Evolutionary conservation across 73 alveolate species (phyloP).

Genomic region (Blepharisma stoltei): DNA sequence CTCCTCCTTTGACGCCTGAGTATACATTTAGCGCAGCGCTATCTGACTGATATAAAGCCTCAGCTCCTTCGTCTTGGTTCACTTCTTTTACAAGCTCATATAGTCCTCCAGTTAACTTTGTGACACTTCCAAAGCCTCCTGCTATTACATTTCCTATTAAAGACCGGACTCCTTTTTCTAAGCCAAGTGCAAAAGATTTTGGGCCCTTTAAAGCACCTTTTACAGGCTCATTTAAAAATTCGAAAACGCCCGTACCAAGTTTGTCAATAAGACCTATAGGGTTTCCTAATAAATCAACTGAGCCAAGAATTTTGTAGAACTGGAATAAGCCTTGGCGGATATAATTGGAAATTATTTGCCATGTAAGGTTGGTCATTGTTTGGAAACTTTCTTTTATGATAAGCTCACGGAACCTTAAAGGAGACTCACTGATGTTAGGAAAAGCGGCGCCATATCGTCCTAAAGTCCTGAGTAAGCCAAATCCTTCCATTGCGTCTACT

Average conservation of each 20-base stretch:
- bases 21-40: conserved; percentile 70
- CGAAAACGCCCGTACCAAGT: conserved; percentile 91
- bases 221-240: conserved; percentile 83
- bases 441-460: conserved; percentile 32
- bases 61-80: conserved; percentile 62
- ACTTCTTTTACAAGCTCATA: conserved; percentile 74
- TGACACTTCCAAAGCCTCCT: conserved; percentile 80
- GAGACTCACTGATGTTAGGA: conserved; percentile 58
- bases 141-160: conserved; percentile 66
- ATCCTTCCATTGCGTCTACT: conserved; percentile 19
- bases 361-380: conserved; percentile 29
- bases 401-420: conserved; percentile 50
- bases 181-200: conserved; percentile 78
- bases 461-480: not conserved
- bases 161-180: conserved; percentile 79
- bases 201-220: conserved; percentile 86
- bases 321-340: conserved; percentile 68
- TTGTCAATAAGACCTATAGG: conserved; percentile 86
- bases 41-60: conserved; percentile 67
- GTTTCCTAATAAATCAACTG: conserved; percentile 78
- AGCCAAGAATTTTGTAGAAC: conserved; percentile 75
- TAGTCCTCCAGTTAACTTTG: conserved; percentile 86
- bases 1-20: conserved; percentile 85
- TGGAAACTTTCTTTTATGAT: conserved; percentile 45
- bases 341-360: conserved; percentile 45